A percentile compares a stretch with the other conserved stretches of the same genome.
phyloP scores from a whole-genome alignment of 2,329 filamentous ascomycete species.

The Furcasterigmium furcatum region DNA sequence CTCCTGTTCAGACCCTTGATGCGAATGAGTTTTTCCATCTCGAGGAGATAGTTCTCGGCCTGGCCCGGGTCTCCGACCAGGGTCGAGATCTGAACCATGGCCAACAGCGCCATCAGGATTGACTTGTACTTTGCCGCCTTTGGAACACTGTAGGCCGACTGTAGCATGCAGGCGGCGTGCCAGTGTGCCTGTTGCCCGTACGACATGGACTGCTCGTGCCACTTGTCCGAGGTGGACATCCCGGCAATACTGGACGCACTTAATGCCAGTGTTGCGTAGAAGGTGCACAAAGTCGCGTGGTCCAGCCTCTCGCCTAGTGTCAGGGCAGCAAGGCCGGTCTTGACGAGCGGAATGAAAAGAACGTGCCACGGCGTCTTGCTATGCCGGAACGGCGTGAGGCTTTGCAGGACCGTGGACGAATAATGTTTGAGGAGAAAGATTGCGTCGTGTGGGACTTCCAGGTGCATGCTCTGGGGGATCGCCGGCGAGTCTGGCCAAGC shows the following conservation, averaged over 20 bases:
- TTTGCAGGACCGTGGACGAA: slow-evolving; percentile 25
- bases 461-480: slow-evolving; percentile 3
- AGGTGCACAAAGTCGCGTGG: slow-evolving; percentile 29
- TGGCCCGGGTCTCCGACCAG: slow-evolving; percentile 27
- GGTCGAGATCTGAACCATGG: slow-evolving; percentile 31
- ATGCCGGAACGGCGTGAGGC: slow-evolving; percentile 31
- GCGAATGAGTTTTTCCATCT: slow-evolving; percentile 35
- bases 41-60: slow-evolving; percentile 31
- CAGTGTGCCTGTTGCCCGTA: slow-evolving; percentile 23
- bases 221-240: slow-evolving; percentile 19
- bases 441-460: slow-evolving; percentile 21
- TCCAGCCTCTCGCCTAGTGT: slow-evolving; percentile 28
- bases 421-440: slow-evolving; percentile 34
- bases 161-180: slow-evolving; percentile 23
- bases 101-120: slow-evolving; percentile 34
- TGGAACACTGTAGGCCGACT: slow-evolving; percentile 22
- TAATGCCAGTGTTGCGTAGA: slow-evolving; percentile 31
- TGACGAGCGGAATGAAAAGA: slow-evolving; percentile 31
- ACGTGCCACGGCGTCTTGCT: slow-evolving; percentile 37
- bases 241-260: slow-evolving; percentile 32
- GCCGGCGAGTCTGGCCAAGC: neutral
- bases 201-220: slow-evolving; percentile 22
- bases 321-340: slow-evolving; percentile 28
- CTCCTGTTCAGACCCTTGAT: slow-evolving; percentile 27
- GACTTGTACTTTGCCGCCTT: slow-evolving; percentile 36